phyloP scores from a whole-genome alignment of 1,284 basidiomycete species.

The Cryptococcus jaspeensis region DNA sequence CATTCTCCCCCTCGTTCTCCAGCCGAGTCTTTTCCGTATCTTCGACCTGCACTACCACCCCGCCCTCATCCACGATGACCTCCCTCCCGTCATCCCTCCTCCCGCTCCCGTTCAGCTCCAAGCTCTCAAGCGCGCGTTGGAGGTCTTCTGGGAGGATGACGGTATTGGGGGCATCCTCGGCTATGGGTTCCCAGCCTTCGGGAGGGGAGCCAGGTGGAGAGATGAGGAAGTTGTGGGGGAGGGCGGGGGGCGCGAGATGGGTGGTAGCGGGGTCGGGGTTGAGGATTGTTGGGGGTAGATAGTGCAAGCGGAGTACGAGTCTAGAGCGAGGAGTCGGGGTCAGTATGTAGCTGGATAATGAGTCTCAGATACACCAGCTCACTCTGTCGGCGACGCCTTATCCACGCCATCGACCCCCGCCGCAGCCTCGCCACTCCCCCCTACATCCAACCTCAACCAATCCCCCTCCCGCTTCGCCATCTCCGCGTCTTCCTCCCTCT shows the following conservation, averaged over 20 bases:
- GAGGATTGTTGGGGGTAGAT: slow-evolving; percentile 68
- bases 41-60: slow-evolving; percentile 44
- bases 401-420: not conserved
- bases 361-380: not conserved
- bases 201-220: slow-evolving; percentile 98
- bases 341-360: not conserved
- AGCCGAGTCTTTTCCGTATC: slow-evolving; percentile 26
- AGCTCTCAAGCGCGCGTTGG: slow-evolving; percentile 65
- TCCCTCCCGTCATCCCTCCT: slow-evolving; percentile 29
- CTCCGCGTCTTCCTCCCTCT: slow-evolving; percentile 52
- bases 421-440: slow-evolving; percentile 3
- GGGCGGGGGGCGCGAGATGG: slow-evolving; percentile 69
- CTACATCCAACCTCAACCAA: slow-evolving; percentile 39
- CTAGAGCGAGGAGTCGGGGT: slow-evolving; percentile 26
- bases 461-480: slow-evolving; percentile 47
- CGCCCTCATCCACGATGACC: slow-evolving; percentile 44
- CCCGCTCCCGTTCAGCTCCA: slow-evolving; percentile 41
- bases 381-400: not conserved
- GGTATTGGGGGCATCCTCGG: slow-evolving; percentile 87
- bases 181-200: slow-evolving; percentile 90
- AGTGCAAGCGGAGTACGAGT: slow-evolving; percentile 69
- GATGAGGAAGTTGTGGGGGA: slow-evolving; percentile 93
- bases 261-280: slow-evolving; percentile 42
- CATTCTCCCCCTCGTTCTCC: slow-evolving; percentile 1
- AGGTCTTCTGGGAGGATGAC: slow-evolving; percentile 86